Evolutionary conservation across 768 basidiomycete species (phyloP), one percentile per base, ranked within the genome.

Genomic region (Hygrophoropsis aurantiaca): DNA sequence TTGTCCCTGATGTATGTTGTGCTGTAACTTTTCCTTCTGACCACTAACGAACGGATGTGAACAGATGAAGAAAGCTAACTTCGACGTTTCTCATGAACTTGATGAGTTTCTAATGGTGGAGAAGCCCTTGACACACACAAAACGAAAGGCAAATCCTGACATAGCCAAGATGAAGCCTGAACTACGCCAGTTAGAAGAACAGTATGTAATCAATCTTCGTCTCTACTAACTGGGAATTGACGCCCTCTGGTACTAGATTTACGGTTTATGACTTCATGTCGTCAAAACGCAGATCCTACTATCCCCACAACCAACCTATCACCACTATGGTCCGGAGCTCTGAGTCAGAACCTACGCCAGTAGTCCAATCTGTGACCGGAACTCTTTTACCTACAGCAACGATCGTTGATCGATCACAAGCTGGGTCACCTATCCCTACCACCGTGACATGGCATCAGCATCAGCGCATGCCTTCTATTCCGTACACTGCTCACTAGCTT

Each of bases 21-120:
- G n/a, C 11, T 13, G 33, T 24, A 23, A 16, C 10, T 40, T 9
- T 33, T 15, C 9, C 47, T 53, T 3, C 20, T 23, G 39, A 11
- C 59, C 44, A 23, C 27, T 30, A 21, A 18, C 10, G 10, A 16
- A 30, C 27, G 27, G 27, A 30, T 26, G 19, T 18, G 18, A 26
- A 21, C 60, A 99, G 94, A 83, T 87, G 67, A 94, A 94, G 64
- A 87, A 87, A 68, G 90, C 94, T n/a, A 98, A 99, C 66, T 99
- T 98, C 66, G 95, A 99, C 62, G 87, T 97, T 30, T 84, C 92
- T 27, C 94, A 98, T 60, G 97, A 98, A 71, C 80, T 99, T 9
- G 94, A 99, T 63, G 97, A 99, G 65, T 88, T 98, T 59, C 68
- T 99, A 60, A 82, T 98, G 79, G 94, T 94, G 43, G 95, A 98